phyloP scores from a whole-genome alignment of 140 eudicot genomes.

The Cichorium intybus region DNA sequence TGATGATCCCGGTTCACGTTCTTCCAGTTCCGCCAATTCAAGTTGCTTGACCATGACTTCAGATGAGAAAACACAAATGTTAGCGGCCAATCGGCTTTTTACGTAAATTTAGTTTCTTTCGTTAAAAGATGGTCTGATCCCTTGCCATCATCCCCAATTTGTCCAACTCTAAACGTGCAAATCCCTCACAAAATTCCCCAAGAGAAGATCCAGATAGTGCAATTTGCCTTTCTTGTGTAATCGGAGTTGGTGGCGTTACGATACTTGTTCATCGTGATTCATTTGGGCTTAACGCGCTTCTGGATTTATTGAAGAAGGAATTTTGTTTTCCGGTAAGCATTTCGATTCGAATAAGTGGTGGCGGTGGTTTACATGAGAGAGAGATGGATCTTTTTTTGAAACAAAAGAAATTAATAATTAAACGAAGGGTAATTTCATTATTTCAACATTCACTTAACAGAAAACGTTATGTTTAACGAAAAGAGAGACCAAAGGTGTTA shows the following conservation, averaged over 20 bases:
- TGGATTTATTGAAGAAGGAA: slow-evolving; percentile 40
- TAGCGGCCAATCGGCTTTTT: slow-evolving; percentile 46
- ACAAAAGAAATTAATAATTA: too few species aligned
- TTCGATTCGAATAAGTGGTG: too few species aligned
- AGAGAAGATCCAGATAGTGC: not conserved
- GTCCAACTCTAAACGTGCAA: slow-evolving; percentile 35
- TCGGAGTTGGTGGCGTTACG: slow-evolving; percentile 47
- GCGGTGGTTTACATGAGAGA: too few species aligned
- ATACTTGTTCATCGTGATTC: slow-evolving; percentile 39
- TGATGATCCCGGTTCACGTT: slow-evolving; percentile 38
- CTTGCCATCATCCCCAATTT: slow-evolving; percentile 42
- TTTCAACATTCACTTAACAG: too few species aligned
- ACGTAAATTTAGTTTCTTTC: slow-evolving; percentile 38
- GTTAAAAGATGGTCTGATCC: slow-evolving; percentile 63
- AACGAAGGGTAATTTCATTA: too few species aligned
- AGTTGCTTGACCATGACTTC: slow-evolving; percentile 50
- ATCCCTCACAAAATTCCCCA: slow-evolving; percentile 8
- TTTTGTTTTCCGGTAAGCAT: too few species aligned
- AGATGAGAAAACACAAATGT: slow-evolving; percentile 58
- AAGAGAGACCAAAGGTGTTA: too few species aligned
- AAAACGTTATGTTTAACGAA: too few species aligned
- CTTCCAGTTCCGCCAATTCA: slow-evolving; percentile 58
- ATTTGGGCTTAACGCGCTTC: slow-evolving; percentile 37
- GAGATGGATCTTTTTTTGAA: too few species aligned
- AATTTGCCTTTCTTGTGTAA: slow-evolving; percentile 48